phyloP scores from a whole-genome alignment of 345 rosid species.

The Brassica incana region DNA sequence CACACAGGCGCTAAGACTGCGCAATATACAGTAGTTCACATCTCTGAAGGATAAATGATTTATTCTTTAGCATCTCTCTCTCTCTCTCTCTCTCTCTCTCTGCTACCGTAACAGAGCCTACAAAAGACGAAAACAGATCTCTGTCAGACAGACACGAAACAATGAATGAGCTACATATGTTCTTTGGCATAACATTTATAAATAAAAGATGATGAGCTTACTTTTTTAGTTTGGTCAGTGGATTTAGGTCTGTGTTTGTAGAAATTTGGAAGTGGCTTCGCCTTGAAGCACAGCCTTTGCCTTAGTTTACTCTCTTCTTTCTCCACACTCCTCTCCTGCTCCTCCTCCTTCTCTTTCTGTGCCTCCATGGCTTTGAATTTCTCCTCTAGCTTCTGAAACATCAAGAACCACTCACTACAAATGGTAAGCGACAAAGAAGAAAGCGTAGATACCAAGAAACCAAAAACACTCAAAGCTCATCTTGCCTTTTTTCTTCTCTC shows the following conservation, averaged over 20 bases:
- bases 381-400: slow-evolving; percentile 71
- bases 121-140: slow-evolving; percentile 3
- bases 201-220: slow-evolving; percentile 24
- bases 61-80: slow-evolving; percentile 1
- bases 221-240: slow-evolving; percentile 51
- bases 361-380: slow-evolving; percentile 60
- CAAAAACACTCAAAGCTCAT: not conserved
- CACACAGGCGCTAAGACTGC: slow-evolving; percentile 14
- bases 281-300: slow-evolving; percentile 80
- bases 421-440: not conserved
- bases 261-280: slow-evolving; percentile 87
- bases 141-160: slow-evolving; percentile 1
- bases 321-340: slow-evolving; percentile 63
- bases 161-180: not conserved
- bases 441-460: not conserved
- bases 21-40: slow-evolving; percentile 2
- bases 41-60: not conserved
- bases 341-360: slow-evolving; percentile 30
- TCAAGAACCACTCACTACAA: not conserved
- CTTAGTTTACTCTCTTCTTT: slow-evolving; percentile 60
- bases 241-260: slow-evolving; percentile 56
- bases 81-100: slow-evolving; percentile 11
- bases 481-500: slow-evolving; percentile 80
- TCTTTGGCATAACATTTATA: not conserved
- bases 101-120: slow-evolving; percentile 37